Conservation (phyloP, 1,284 basidiomycete species). For the Omphalotus olearius region DNA sequence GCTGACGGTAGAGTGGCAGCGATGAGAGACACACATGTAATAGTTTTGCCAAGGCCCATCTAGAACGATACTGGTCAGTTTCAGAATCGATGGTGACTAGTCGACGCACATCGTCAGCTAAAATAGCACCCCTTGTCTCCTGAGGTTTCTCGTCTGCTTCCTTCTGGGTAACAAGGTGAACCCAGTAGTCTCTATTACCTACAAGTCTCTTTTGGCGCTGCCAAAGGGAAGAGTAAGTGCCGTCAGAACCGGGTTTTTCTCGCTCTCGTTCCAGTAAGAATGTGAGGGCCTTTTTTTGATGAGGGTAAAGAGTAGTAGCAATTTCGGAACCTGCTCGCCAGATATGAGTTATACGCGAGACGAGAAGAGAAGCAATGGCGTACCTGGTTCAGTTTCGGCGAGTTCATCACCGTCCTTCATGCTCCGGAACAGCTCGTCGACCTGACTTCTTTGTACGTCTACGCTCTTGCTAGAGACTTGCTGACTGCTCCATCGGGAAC, state of each 20-base stretch:
- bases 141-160: slow-evolving; percentile 64
- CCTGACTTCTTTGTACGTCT: slow-evolving; percentile 89
- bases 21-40: slow-evolving; percentile 89
- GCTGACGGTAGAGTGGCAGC: slow-evolving; percentile 81
- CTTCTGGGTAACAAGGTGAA: slow-evolving; percentile 84
- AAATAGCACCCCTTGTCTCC: slow-evolving; percentile 86
- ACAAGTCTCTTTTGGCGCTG: slow-evolving; percentile 52
- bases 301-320: slow-evolving; percentile 88
- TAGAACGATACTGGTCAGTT: slow-evolving; percentile 27
- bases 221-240: slow-evolving; percentile 75
- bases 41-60: slow-evolving; percentile 99
- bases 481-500: slow-evolving; percentile 54
- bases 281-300: slow-evolving; percentile 97
- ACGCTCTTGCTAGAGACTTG: slow-evolving; percentile 73
- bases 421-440: slow-evolving; percentile 91
- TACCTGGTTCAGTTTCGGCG: slow-evolving; percentile 79
- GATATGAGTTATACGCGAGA: slow-evolving; percentile 3
- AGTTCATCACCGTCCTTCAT: slow-evolving; percentile 86
- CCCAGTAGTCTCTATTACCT: slow-evolving; percentile 56
- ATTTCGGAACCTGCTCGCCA: slow-evolving; percentile 66
- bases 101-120: slow-evolving; percentile 85
- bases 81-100: slow-evolving; percentile 14
- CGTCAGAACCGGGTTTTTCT: slow-evolving; percentile 52
- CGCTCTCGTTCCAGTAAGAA: slow-evolving; percentile 94
- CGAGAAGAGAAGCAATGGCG: slow-evolving; percentile 24